These are phyloP conservation scores for Chrysoporthe puriensis DNA, from an alignment of 2,329 filamentous ascomycete genomes.

Conservation along the genomic window DNA sequence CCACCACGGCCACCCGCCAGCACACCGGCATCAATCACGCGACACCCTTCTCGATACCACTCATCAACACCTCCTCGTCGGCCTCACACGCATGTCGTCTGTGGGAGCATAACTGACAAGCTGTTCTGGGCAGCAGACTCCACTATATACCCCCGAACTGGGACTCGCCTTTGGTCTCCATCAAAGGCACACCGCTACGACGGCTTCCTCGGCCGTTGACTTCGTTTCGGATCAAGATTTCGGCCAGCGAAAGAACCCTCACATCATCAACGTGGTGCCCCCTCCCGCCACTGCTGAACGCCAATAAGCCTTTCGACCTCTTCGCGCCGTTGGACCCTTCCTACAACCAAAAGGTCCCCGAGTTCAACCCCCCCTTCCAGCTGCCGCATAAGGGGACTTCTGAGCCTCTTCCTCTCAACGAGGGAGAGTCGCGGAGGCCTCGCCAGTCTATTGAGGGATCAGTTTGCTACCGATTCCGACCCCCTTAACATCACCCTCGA, in stretches of 20 bases:
- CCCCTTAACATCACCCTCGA: constrained; percentile 74
- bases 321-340: constrained; percentile 54
- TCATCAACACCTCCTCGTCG: too few species aligned
- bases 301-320: constrained; percentile 52
- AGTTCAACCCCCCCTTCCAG: constrained; percentile 70
- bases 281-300: constrained; percentile 58
- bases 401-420: constrained; percentile 98
- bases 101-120: constrained; percentile 8
- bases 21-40: background rate
- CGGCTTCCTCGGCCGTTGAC: constrained; percentile 66
- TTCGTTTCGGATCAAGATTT: constrained; percentile 72
- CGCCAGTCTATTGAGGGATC: constrained; percentile 88
- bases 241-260: constrained; percentile 65
- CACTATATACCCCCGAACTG: constrained; percentile 9
- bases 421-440: constrained; percentile 99
- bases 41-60: background rate
- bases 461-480: constrained; percentile 92
- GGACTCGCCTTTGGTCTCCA: constrained; percentile 65
- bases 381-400: constrained; percentile 99
- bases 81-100: background rate
- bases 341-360: constrained; percentile 49
- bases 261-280: constrained; percentile 69
- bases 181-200: constrained; percentile 66
- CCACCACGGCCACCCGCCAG: background rate
- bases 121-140: constrained; percentile 4